Evolutionary conservation across 2,329 filamentous ascomycete genomes (phyloP), one percentile per base, ranked within the genome.

Genomic region (Pseudogymnoascus sp.): DNA sequence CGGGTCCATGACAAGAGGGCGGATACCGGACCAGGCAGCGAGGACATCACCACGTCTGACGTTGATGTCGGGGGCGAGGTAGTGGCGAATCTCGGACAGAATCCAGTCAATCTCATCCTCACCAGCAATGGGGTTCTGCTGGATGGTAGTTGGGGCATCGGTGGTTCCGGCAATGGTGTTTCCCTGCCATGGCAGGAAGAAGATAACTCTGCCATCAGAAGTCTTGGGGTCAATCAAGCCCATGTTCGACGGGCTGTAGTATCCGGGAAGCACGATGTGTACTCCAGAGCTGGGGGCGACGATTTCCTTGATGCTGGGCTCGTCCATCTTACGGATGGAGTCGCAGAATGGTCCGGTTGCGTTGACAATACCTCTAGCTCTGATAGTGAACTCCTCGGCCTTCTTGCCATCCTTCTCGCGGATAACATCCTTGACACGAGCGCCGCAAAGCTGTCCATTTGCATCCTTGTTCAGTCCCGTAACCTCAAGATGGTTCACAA

Each of bases 131-230:
- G 90, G 90, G 69, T 92, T 87, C 45, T 79, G 78, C 8, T 82
- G 82, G 67, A 94, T 89, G 21, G 80, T 77, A 58, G 87, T 87
- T 4, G 89, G 85, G 58, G 87, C 86, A 70, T 93, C 90, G 3
- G 89, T 93, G 8, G 90, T 93, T 65, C 90, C 90, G 55, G 89
- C 90, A 70, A 93, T 92, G 10, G 89, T 93, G 76, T 93, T 92
- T 39, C 89, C 89, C 75, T 93, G 89, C 90, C 90, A 93, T 13
- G 90, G 90, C 42, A 93, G 79, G 80, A 94, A 93, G 82, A 93
- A 93, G 71, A 93, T 92, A 61, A 93, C 90, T 72, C 90, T 86
- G 21, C 90, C 90, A 70, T 93, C 90, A 1, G 89, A 93, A 1
- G 90, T 92, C 27, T 84, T 84, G 3, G 90, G 89, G 69, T 94